A percentile compares a stretch with the other conserved stretches of the same genome.
Evolutionary conservation across 2,329 filamentous ascomycete species (phyloP).

Genomic region (Didymella arachidicola): DNA sequence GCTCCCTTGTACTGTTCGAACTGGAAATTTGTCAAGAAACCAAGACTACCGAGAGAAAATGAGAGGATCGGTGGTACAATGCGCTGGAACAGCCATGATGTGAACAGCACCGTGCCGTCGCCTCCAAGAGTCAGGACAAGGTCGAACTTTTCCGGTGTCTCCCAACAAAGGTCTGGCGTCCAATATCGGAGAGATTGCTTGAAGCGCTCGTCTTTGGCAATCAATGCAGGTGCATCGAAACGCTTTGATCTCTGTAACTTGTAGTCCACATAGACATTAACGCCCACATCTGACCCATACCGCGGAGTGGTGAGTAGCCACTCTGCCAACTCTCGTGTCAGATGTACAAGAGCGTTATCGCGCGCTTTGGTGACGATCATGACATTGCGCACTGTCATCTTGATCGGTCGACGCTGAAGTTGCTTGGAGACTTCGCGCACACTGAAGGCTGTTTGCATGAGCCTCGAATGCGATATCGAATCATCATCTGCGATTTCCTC

Average conservation of each 20-base stretch:
- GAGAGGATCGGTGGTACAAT: constrained; percentile 85
- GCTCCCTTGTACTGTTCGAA: constrained; percentile 89
- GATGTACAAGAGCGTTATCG: constrained; percentile 88
- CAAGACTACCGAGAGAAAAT: constrained; percentile 83
- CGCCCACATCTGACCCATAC: constrained; percentile 87
- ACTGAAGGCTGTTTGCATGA: constrained; percentile 93
- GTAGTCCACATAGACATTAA: constrained; percentile 98
- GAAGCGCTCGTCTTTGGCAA: constrained; percentile 78
- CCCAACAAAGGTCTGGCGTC: constrained; percentile 96
- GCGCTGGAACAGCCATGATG: constrained; percentile 90
- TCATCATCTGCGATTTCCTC: constrained; percentile 92
- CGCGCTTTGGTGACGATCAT: constrained; percentile 99
- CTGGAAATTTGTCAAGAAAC: constrained; percentile 88
- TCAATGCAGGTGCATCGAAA: constrained; percentile 77
- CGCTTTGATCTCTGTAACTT: constrained; percentile 89
- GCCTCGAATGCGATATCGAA: constrained; percentile 88
- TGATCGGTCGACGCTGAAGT: constrained; percentile 88
- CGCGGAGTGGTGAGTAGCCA: constrained; percentile 90
- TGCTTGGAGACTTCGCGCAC: constrained; percentile 97
- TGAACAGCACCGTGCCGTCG: constrained; percentile 87
- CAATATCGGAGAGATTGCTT: constrained; percentile 89
- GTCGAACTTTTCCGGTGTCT: constrained; percentile 92
- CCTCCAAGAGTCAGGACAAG: constrained; percentile 88
- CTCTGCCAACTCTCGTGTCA: constrained; percentile 85
- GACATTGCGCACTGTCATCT: constrained; percentile 87